Evolutionary conservation across 2,329 filamentous ascomycete genomes (phyloP).

Genomic region (Orbilia javanica): DNA sequence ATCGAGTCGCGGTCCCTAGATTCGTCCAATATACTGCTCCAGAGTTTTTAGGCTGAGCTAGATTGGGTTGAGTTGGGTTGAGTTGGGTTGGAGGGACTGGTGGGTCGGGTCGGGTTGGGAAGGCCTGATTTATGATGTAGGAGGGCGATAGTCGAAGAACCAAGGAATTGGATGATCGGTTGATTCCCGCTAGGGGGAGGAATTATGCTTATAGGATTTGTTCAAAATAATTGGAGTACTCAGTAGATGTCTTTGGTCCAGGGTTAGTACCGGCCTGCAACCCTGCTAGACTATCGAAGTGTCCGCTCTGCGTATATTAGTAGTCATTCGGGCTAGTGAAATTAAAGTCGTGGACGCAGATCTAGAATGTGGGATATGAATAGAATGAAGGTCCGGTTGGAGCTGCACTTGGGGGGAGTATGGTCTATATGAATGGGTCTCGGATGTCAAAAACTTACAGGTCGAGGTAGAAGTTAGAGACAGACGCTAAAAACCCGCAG

Average conservation of each 20-base stretch:
- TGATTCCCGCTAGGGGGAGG: background rate
- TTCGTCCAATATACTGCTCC: background rate
- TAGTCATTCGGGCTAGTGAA: slow-evolving; percentile 8
- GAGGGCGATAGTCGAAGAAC: background rate
- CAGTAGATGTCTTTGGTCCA: slow-evolving; percentile 21
- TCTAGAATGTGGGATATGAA: slow-evolving; percentile 21
- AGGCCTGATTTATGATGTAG: background rate
- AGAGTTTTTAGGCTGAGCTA: background rate
- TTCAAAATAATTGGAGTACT: background rate
- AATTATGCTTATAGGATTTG: slow-evolving; percentile 1
- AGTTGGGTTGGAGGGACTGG: background rate
- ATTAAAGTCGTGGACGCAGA: background rate
- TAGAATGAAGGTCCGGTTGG: slow-evolving; percentile 18
- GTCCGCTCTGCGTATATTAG: slow-evolving; percentile 25
- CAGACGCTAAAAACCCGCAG: slow-evolving; percentile 26
- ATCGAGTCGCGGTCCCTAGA: background rate
- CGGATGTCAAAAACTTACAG: slow-evolving; percentile 31
- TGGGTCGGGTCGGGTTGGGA: background rate
- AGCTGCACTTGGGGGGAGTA: slow-evolving; percentile 20
- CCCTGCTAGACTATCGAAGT: slow-evolving; percentile 34
- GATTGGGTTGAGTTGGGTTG: background rate
- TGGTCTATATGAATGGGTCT: slow-evolving; percentile 31
- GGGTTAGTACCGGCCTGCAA: slow-evolving; percentile 44
- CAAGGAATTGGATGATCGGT: background rate
- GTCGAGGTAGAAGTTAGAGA: slow-evolving; percentile 23